phyloP scores from a whole-genome alignment of 2,329 filamentous ascomycete genomes.

The Xylariaceae sp. region DNA sequence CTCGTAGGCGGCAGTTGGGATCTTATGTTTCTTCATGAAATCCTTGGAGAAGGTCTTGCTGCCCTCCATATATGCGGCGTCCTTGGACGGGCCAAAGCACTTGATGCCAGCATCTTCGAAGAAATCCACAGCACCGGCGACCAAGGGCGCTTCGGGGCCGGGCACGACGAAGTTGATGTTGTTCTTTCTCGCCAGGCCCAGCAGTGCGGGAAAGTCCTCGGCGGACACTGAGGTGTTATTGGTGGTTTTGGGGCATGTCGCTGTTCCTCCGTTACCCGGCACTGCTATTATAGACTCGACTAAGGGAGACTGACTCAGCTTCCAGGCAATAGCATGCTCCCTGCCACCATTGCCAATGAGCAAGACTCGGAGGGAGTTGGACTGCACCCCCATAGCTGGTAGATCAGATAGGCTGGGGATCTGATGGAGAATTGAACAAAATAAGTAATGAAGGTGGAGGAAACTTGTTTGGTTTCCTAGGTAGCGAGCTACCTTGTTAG shows the following conservation, averaged over 20 bases:
- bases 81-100: slow-evolving; percentile 85
- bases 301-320: slow-evolving; percentile 79
- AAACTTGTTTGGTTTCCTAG: background rate
- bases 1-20: slow-evolving; percentile 89
- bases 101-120: slow-evolving; percentile 78
- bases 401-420: background rate
- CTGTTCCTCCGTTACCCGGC: slow-evolving; percentile 88
- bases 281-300: slow-evolving; percentile 77
- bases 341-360: slow-evolving; percentile 93
- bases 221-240: slow-evolving; percentile 75
- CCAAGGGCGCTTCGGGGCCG: slow-evolving; percentile 91
- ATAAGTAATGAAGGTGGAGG: background rate
- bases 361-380: slow-evolving; percentile 68
- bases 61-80: slow-evolving; percentile 89
- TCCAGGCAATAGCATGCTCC: slow-evolving; percentile 95
- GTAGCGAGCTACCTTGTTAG: background rate
- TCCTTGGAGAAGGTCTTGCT: slow-evolving; percentile 98
- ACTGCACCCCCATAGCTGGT: slow-evolving; percentile 37
- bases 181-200: slow-evolving; percentile 75
- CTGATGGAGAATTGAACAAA: background rate
- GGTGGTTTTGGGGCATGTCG: slow-evolving; percentile 69
- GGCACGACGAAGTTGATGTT: slow-evolving; percentile 84
- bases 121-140: slow-evolving; percentile 85
- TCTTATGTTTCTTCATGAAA: slow-evolving; percentile 90
- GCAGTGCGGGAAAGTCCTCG: slow-evolving; percentile 79